Conservation (phyloP, 129 eudicot genomes). For the Flaveria linearis region DNA sequence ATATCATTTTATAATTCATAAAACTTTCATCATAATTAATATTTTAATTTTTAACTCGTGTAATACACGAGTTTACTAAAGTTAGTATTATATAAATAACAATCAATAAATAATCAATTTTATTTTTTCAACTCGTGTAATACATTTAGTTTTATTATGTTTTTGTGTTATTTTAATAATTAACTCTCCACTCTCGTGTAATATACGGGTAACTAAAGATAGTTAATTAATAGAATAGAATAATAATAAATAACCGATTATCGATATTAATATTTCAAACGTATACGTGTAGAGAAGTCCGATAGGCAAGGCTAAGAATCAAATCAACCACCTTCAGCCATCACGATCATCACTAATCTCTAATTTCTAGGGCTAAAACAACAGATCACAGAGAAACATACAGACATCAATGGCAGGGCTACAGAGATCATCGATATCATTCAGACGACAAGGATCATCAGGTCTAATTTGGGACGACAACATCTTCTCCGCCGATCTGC, state of each 20-base stretch:
- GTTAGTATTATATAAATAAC: no score
- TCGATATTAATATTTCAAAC: not conserved
- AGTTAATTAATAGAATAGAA: no score
- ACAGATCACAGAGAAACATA: not conserved
- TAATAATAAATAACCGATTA: not conserved
- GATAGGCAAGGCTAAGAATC: conserved; percentile 19
- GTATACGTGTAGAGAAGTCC: conserved; percentile 30
- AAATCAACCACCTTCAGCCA: not conserved
- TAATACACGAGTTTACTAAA: no score
- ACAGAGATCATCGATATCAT: conserved; percentile 84
- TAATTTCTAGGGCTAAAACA: not conserved
- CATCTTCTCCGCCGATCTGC: conserved; percentile 24
- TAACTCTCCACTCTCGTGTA: no score
- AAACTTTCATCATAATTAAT: no score
- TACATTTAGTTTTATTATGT: no score
- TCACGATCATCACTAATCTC: not conserved
- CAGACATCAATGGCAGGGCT: conserved; percentile 44
- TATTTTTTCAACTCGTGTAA: no score
- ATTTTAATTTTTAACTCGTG: no score
- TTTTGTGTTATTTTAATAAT: no score
- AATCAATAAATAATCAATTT: no score
- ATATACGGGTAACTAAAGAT: no score
- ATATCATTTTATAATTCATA: no score
- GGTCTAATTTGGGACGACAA: conserved; percentile 83
- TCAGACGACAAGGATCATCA: conserved; percentile 83